These are phyloP conservation scores for Aspergillus uvarum DNA, from an alignment of 2,329 filamentous ascomycete species.

Conservation along the genomic window DNA sequence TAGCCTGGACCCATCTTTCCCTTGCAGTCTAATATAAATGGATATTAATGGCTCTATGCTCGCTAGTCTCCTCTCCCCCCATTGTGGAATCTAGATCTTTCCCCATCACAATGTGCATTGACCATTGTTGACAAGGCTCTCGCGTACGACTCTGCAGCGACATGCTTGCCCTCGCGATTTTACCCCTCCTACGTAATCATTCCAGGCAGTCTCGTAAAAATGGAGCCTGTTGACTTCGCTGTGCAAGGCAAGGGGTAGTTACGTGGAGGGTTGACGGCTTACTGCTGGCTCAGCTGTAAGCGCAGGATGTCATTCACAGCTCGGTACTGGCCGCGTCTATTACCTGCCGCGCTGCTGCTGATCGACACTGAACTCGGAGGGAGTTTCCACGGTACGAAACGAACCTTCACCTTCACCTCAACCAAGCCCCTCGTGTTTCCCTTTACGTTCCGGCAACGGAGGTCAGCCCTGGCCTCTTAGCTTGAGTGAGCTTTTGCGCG, in stretches of 20 bases:
- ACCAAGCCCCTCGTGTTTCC: conserved; percentile 6
- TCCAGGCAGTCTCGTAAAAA: neutral
- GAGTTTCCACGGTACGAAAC: neutral
- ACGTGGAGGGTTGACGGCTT: neutral
- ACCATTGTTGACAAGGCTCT: neutral
- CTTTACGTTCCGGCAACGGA: conserved; percentile 2
- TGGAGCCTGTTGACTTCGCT: neutral
- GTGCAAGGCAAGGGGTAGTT: too few relatives aligned
- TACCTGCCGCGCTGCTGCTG: conserved; percentile 2
- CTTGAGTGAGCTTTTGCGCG: conserved; percentile 15
- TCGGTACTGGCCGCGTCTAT: neutral
- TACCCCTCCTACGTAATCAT: neutral
- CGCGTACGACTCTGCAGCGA: neutral
- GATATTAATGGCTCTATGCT: neutral
- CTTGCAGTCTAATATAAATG: neutral
- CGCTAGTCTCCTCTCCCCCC: neutral
- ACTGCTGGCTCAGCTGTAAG: neutral
- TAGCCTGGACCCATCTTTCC: neutral
- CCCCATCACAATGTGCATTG: neutral
- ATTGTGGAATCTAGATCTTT: conserved; percentile 1
- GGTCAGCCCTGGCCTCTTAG: neutral
- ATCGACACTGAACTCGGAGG: conserved; percentile 1
- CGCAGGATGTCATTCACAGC: neutral
- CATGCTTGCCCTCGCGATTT: neutral
- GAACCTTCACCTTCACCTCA: neutral